phyloP scores from a whole-genome alignment of 345 rosid genomes.

The Aegle marmelos region DNA sequence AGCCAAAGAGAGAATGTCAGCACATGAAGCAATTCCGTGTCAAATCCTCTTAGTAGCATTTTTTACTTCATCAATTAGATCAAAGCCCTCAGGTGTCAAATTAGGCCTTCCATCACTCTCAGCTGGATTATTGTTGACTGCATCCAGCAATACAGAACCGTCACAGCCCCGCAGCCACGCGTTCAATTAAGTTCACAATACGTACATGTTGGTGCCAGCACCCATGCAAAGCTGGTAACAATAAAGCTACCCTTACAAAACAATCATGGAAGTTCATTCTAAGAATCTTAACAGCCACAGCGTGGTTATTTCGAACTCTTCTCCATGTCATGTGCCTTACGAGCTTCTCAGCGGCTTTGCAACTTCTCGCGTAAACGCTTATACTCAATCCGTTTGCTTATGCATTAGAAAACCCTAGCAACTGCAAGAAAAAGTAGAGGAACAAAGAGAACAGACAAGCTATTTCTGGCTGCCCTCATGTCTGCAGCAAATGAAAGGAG shows the following conservation, averaged over 20 bases:
- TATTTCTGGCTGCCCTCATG: not conserved
- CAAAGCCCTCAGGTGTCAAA: no score
- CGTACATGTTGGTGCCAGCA: not conserved
- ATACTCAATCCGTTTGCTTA: conserved; percentile 1
- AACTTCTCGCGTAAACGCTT: conserved; percentile 22
- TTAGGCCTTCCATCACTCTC: conserved; percentile 70
- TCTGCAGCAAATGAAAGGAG: not conserved
- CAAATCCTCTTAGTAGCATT: no score
- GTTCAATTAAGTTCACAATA: no score
- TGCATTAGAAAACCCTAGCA: not conserved
- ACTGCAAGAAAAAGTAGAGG: not conserved
- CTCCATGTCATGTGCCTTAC: conserved; percentile 31
- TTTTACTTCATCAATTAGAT: no score
- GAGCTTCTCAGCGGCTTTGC: conserved; percentile 36
- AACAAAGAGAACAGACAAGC: not conserved
- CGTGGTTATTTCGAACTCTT: conserved; percentile 25
- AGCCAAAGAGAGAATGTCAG: conserved; percentile 55
- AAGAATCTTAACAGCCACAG: conserved; percentile 43
- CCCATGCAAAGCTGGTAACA: not conserved
- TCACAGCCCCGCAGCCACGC: conserved; percentile 44
- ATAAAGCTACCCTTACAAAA: conserved; percentile 50
- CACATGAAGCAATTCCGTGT: conserved; percentile 49
- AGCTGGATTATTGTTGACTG: conserved; percentile 16
- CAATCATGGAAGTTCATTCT: conserved; percentile 68
- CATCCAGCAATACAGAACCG: conserved; percentile 48